Evolutionary conservation across 768 basidiomycete genomes (phyloP), one percentile per base, ranked within the genome.

Genomic region (Baorangia bicolor): DNA sequence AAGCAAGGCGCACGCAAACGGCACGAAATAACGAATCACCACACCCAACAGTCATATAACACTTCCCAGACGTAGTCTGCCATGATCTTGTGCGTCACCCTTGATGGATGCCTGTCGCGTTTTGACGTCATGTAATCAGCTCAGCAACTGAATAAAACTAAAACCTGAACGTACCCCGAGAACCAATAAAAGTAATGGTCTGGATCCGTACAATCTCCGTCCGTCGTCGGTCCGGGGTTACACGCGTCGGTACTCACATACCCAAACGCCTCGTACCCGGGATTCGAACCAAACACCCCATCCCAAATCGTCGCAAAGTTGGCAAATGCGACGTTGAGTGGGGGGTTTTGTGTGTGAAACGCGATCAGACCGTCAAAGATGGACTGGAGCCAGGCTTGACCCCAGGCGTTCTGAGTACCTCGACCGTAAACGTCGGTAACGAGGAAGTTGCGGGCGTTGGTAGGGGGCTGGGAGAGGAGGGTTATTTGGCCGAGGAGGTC

Each of bases 101-200:
- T 77, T 18, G 79, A 79, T 4, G 81, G 83, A 56, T 83, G 80
- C 6, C 81, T 81, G 54, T 42, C 25, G 8, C 42, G 34, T 23
- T 37, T 43, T 6, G 16, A 30, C 4, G 6, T 21, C 16, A 51
- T 13, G 2, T 10, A 48, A 48, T 50, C 25, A 62, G 50, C 11
- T 18, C 41, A 2, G 28, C n/a, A 21, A 30, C 11, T 2, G 8
- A 33, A 11, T 1, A 21, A 31, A n/a, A n/a, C n/a, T 2, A 14
- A 47, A 49, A n/a, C 25, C 3, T 4, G 2, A 28, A 66, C 77
- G 45, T 53, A 82, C 81, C 77, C 75, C 37, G 69, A 66, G 23
- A 82, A 77, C 78, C 81, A 83, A 60, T 82, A 81, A 55, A 82
- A 84, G 45, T 74, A 74, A 59, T 78, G 79, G 34, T 78, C 77